A percentile compares a stretch with the other conserved stretches of the same genome.
These are phyloP conservation scores for Verticillium nonalfalfae DNA, from an alignment of 2,329 filamentous ascomycete species.

Conservation along the genomic window DNA sequence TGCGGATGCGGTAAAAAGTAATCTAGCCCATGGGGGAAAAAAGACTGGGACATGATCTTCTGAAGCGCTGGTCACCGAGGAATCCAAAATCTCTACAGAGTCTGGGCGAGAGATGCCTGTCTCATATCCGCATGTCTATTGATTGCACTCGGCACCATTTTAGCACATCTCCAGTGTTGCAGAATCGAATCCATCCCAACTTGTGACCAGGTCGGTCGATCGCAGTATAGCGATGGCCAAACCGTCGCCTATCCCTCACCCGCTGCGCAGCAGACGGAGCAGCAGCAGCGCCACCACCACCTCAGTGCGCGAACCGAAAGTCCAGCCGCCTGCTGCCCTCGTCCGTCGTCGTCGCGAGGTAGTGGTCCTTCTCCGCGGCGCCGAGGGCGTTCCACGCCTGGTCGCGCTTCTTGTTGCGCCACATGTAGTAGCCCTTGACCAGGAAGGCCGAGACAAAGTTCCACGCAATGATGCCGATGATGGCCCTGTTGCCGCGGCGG, in stretches of 20 bases:
- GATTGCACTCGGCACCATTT: no score
- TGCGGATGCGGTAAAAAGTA: no score
- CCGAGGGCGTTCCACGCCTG: constrained; percentile 20
- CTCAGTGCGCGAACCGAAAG: constrained; percentile 21
- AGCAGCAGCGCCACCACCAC: not conserved
- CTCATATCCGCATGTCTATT: no score
- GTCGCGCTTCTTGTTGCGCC: constrained; percentile 19
- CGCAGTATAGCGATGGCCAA: no score
- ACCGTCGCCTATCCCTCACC: constrained; percentile 11
- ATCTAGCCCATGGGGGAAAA: no score
- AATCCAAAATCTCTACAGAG: no score
- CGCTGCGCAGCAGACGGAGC: not conserved
- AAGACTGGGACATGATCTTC: no score
- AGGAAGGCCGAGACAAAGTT: constrained; percentile 24
- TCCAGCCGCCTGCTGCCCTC: constrained; percentile 30
- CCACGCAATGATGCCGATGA: constrained; percentile 29
- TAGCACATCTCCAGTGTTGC: no score
- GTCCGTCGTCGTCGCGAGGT: constrained; percentile 33
- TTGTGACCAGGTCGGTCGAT: no score
- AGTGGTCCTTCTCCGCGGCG: constrained; percentile 25
- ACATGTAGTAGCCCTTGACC: constrained; percentile 23
- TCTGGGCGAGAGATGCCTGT: no score
- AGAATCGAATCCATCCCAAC: no score
- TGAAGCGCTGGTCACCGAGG: no score
- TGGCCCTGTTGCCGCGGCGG: constrained; percentile 29